A percentile compares a stretch with the other conserved stretches of the same genome.
Conservation (phyloP, 192 early-diverging fungal species). For the Entophlyctis helioformis region DNA sequence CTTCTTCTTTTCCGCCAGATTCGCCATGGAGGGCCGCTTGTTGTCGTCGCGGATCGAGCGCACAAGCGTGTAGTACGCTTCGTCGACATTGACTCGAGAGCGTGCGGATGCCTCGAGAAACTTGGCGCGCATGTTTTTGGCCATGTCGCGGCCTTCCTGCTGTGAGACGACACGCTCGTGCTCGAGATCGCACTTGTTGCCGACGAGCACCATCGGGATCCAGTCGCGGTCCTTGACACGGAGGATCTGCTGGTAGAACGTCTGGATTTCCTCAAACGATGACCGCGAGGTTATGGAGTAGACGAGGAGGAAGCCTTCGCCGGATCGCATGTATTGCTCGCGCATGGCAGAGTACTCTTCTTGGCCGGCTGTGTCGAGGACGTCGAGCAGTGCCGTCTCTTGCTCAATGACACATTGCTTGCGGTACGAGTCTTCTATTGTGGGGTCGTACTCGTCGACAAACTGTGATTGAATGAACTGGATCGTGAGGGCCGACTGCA, state of each 20-base stretch:
- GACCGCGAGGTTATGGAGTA: constrained; percentile 58
- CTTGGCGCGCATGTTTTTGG: constrained; percentile 51
- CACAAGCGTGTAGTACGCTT: constrained; percentile 71
- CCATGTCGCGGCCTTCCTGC: constrained; percentile 63
- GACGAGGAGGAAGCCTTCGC: constrained; percentile 68
- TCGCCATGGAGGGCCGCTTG: too few species aligned
- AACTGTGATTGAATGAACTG: constrained; percentile 76
- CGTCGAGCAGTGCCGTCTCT: constrained; percentile 60
- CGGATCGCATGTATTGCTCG: constrained; percentile 72
- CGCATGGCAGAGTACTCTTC: constrained; percentile 50
- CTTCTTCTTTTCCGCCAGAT: too few species aligned
- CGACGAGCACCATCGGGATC: constrained; percentile 65
- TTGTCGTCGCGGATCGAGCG: constrained; percentile 53
- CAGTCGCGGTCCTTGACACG: constrained; percentile 51
- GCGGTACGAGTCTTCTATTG: constrained; percentile 49
- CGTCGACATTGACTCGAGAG: constrained; percentile 74
- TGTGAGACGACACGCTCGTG: constrained; percentile 31
- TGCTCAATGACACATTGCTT: constrained; percentile 71
- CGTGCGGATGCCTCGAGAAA: constrained; percentile 81
- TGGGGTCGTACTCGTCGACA: constrained; percentile 32
- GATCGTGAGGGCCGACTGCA: constrained; percentile 31
- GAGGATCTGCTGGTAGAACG: constrained; percentile 52
- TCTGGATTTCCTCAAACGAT: constrained; percentile 53
- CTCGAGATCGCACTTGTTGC: constrained; percentile 71
- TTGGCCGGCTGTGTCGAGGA: constrained; percentile 77